Conservation (phyloP, 176 grass and related monocot species). For the Carex kokanica region DNA sequence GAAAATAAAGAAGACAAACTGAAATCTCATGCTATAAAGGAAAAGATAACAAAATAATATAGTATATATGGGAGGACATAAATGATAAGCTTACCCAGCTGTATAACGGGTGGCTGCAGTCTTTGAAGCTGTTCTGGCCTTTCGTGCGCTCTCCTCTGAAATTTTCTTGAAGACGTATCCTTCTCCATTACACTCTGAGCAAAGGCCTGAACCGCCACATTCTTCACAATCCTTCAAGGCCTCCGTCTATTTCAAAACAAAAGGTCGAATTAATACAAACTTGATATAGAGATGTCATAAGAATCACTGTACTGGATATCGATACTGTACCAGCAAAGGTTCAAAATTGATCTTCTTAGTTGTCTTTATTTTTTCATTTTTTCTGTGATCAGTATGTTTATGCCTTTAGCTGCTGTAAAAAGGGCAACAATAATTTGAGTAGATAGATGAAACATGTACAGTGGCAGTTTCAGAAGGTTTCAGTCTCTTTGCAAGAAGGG, state of each 20-base stretch:
- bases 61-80: neutral
- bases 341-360: neutral
- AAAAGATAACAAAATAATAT: neutral
- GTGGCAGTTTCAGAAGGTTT: slow-evolving; percentile 29
- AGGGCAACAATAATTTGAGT: neutral
- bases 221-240: slow-evolving; percentile 29
- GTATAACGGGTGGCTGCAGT: slow-evolving; percentile 44
- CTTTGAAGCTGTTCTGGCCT: slow-evolving; percentile 45
- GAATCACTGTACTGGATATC: neutral
- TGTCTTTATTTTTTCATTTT: neutral
- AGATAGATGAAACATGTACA: slow-evolving; percentile 21
- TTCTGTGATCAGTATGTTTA: neutral
- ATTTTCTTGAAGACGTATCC: slow-evolving; percentile 50
- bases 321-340: neutral
- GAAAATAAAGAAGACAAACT: neutral
- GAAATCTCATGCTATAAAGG: neutral
- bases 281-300: neutral
- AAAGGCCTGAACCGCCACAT: slow-evolving; percentile 40
- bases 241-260: neutral
- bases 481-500: slow-evolving; percentile 34
- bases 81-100: slow-evolving; percentile 13
- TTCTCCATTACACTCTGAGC: slow-evolving; percentile 43
- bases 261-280: neutral
- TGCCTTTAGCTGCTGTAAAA: neutral
- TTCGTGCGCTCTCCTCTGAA: slow-evolving; percentile 30